Evolutionary conservation across 768 basidiomycete genomes (phyloP), one percentile per base, ranked within the genome.

Genomic region (Mycena latifolia): DNA sequence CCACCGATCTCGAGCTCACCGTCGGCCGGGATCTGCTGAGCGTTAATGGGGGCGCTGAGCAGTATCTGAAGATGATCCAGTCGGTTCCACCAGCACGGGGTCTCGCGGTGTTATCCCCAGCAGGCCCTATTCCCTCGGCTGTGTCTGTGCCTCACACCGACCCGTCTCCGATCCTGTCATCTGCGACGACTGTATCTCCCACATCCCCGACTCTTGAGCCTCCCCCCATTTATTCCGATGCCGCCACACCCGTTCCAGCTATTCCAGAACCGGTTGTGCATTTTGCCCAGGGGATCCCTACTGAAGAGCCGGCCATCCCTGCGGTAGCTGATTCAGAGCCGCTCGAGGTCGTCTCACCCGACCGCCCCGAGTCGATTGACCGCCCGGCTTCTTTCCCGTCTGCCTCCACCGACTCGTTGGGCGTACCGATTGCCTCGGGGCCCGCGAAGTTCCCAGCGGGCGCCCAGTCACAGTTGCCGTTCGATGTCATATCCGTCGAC

Each of bases 401-500:
- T 0, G 76, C 82, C 0, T 88, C 86, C 0, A 86, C 85, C 0
- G 84, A 83, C 55, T 88, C 86, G 5, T 85, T 86, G 66, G 86
- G 86, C 37, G 77, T 69, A 11, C 81, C 81, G 17, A 73, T 87
- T 8, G 53, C 76, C 66, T 66, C 74, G 69, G 71, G 74, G n/a
- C 72, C 76, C 22, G 81, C 78, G n/a, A 76, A 76, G 5, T 84
- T 84, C 73, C 77, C 75, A 31, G 74, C 71, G 35, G 77, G 77
- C 29, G 72, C 72, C 10, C 79, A 80, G 31, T 79, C 84, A 1
- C 86, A 82, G 29, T 92, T 84, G 87, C 82, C 80, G 65, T 87
- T 92, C 53, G 91, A 93, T 63, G 85, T 93, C 50, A 90, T 90
- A 22, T 91, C 92, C 8, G 87, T 93, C 51, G 92, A 94, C 72